A percentile compares a stretch with the other conserved stretches of the same genome.
phyloP scores from a whole-genome alignment of 352 stramenopile species.

The Phytophthora hybrid region DNA sequence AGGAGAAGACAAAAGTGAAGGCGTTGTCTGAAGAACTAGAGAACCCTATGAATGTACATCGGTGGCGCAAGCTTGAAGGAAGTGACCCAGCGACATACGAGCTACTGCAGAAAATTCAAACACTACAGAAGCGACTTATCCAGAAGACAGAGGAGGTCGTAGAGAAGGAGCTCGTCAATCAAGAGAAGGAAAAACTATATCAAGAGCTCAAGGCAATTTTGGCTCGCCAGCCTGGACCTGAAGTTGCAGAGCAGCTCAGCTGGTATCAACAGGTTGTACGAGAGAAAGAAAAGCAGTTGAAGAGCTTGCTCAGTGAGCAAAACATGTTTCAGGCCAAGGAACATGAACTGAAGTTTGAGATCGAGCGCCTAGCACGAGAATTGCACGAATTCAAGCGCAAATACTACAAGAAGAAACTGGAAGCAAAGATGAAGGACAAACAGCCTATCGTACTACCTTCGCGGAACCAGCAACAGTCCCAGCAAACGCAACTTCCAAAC shows the following conservation, averaged over 20 bases:
- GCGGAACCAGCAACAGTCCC: constrained; percentile 37
- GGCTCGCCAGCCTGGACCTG: constrained; percentile 92
- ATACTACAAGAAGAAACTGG: constrained; percentile 95
- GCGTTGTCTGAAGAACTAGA: constrained; percentile 96
- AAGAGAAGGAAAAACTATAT: constrained; percentile 97
- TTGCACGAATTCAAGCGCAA: constrained; percentile 96
- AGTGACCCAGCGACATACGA: constrained; percentile 96
- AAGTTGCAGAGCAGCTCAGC: constrained; percentile 96
- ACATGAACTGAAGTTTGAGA: constrained; percentile 96
- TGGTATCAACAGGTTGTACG: constrained; percentile 96
- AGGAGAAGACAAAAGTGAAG: constrained; percentile 98
- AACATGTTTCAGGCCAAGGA: constrained; percentile 97
- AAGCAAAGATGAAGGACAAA: constrained; percentile 85
- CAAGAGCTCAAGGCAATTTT: constrained; percentile 95
- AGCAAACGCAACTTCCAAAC: constrained; percentile 41
- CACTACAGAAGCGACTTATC: constrained; percentile 95
- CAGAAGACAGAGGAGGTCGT: constrained; percentile 96
- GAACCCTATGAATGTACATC: constrained; percentile 98
- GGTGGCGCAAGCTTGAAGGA: constrained; percentile 97
- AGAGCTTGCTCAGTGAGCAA: constrained; percentile 96
- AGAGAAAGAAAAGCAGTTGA: constrained; percentile 97
- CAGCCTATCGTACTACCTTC: constrained; percentile 43
- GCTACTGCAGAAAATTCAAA: constrained; percentile 97
- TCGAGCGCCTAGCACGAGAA: constrained; percentile 92
- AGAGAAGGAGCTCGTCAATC: constrained; percentile 95